These are phyloP conservation scores for Berkeleyomyces basicola DNA, from an alignment of 2,329 filamentous ascomycete species.

Conservation along the genomic window DNA sequence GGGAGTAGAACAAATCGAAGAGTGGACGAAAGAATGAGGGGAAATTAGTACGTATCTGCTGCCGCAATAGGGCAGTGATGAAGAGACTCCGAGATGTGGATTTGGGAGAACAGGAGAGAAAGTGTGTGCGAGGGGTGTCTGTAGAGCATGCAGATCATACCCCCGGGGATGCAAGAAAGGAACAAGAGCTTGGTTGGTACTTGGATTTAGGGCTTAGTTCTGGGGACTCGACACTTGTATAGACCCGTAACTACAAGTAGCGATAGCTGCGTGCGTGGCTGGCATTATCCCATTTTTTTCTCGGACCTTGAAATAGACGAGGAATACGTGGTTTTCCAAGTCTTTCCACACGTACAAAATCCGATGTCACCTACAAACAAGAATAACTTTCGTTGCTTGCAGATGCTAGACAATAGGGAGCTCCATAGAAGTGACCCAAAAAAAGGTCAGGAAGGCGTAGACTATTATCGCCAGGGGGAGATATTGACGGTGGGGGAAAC, in stretches of 20 bases:
- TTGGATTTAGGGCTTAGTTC: no score
- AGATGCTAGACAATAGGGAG: not conserved
- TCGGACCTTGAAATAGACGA: not conserved
- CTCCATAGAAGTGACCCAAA: not conserved
- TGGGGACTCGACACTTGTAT: no score
- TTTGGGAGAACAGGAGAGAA: not conserved
- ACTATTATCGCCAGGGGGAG: not conserved
- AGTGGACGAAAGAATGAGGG: conserved; percentile 15
- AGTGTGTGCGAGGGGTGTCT: not conserved
- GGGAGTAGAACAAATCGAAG: not conserved
- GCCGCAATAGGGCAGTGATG: not conserved
- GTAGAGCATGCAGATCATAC: not conserved
- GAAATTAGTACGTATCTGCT: conserved; percentile 5
- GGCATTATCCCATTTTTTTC: not conserved
- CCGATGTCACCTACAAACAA: not conserved
- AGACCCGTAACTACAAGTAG: no score
- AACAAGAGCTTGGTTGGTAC: no score
- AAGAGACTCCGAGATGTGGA: not conserved
- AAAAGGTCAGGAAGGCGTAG: not conserved
- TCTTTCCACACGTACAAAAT: not conserved
- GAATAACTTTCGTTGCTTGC: not conserved
- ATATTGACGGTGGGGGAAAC: not conserved
- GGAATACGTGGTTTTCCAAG: not conserved
- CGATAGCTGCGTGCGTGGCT: no score
- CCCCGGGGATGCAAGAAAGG: not conserved